Base-by-base conservation (phyloP, 371 early-diverging fungal genomes). In the Apophysomyces sp. region DNA sequence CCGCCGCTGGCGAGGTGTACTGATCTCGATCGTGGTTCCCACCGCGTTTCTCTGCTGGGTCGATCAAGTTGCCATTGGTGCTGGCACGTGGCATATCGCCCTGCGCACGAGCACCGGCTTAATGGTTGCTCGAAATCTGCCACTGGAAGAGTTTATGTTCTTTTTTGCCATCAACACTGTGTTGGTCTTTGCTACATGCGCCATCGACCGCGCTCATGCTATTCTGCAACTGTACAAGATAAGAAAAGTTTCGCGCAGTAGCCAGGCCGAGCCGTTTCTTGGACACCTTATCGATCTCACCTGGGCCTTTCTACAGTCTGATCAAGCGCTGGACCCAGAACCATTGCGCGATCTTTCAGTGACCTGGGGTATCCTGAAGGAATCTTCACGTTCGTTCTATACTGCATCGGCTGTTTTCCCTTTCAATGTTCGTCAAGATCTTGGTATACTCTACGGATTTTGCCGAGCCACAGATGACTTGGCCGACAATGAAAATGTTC, bases 381-480 rank as follows among this genome's bases (percentile, higher is more conserved):
- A 68, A 16, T 78, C 82, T 0, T 84, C 84, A n/a, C 66, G 65
- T 15, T 86, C 88, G 0, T 87, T 87, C 64, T 64, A 77, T 40
- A 68, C 79, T 1, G 86, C 86, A 0, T 82, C 84, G 7, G 75
- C 66, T 15, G 77, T 83, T 0, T 86, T 82, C 57, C 72, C 83
- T n/a, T 53, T 58, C 27, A 51, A 77, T 18, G 56, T 81, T 5
- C 78, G 85, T 13, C 78, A 80, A 60, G 85, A 86, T 52, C 56
- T 86, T 0, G 72, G 79, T 18, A 69, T 79, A 0, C 72, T 88
- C 9, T 88, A 88, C 62, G 85, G 78, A 1, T 84, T 86, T 54
- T 88, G 86, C 58, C 80, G 89, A 28, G 76, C 83, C 18, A 83
- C 83, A 0, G 89, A 88, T 59, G 89, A 88, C 39, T 57, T 88